These are phyloP conservation scores for Onygenales sp. DNA, from an alignment of 2,329 filamentous ascomycete species.

Conservation along the genomic window DNA sequence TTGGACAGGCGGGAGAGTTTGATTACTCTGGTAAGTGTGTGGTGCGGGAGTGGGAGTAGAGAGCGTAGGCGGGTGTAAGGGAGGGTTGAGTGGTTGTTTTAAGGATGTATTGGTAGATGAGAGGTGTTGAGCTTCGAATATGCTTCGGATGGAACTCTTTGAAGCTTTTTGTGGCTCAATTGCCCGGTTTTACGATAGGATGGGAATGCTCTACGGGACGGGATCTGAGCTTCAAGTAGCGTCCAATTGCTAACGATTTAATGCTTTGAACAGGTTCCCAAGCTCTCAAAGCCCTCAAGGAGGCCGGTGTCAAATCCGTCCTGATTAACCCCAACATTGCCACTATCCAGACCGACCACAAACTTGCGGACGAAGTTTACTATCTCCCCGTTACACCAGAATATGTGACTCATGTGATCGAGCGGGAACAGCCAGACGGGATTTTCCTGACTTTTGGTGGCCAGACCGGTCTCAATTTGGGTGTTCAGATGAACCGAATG, in stretches of 20 bases:
- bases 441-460: constrained; percentile 97
- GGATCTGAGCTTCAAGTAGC: neutral
- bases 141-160: too few relatives aligned
- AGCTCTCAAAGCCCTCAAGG: constrained; percentile 92
- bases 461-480: constrained; percentile 91
- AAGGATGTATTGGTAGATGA: too few relatives aligned
- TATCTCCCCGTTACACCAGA: constrained; percentile 96
- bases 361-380: constrained; percentile 93
- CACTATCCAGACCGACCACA: constrained; percentile 95
- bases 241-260: neutral
- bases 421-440: constrained; percentile 89
- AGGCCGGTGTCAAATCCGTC: constrained; percentile 82
- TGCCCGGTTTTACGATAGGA: neutral
- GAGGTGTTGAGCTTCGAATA: too few relatives aligned
- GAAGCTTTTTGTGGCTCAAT: neutral
- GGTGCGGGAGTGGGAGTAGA: too few relatives aligned
- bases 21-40: constrained; percentile 75
- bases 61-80: too few relatives aligned
- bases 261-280: constrained; percentile 60
- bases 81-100: too few relatives aligned
- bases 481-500: constrained; percentile 94
- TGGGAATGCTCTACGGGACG: neutral
- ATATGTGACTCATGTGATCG: constrained; percentile 96
- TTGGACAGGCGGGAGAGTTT: constrained; percentile 96
- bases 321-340: constrained; percentile 98